Percentiles rank a stretch among this genome's conserved stretches.
Conservation (phyloP, 441 rosid species). For the Melastoma candidum region DNA sequence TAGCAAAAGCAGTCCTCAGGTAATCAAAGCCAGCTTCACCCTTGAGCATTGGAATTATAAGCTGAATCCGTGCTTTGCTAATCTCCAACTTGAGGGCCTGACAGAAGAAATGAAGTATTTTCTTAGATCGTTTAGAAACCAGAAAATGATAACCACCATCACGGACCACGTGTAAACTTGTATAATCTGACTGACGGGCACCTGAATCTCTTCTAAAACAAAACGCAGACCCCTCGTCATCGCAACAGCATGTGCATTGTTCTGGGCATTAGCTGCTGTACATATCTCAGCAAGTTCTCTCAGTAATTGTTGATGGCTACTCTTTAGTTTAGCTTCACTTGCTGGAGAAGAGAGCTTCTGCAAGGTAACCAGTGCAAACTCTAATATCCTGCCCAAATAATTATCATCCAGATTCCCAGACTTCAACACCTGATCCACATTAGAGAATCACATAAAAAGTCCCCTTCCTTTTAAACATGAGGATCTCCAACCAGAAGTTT, state of each 20-base stretch:
- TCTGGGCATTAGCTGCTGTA: conserved; percentile 35
- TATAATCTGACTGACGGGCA: conserved; percentile 10
- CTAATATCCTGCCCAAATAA: conserved; percentile 75
- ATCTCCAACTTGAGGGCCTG: conserved; percentile 74
- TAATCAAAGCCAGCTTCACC: conserved; percentile 84
- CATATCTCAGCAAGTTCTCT: conserved; percentile 51
- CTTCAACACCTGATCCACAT: conserved; percentile 43
- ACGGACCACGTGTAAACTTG: no score
- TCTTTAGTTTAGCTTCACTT: conserved; percentile 55
- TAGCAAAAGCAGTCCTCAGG: conserved; percentile 55
- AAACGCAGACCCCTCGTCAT: conserved; percentile 78
- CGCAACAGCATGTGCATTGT: conserved; percentile 41
- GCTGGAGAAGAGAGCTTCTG: conserved; percentile 77
- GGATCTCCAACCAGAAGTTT: no score
- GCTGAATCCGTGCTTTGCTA: conserved; percentile 54
- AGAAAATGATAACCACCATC: no score
- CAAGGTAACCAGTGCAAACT: conserved; percentile 60
- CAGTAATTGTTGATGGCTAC: conserved; percentile 37
- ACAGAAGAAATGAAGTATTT: not conserved
- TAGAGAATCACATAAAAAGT: conserved; percentile 5
- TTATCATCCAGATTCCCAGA: conserved; percentile 59
- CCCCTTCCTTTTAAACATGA: not conserved
- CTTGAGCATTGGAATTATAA: conserved; percentile 71
- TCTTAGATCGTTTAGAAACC: no score
- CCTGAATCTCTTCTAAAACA: conserved; percentile 86